Evolutionary conservation across 139 green algal genomes (phyloP).

Genomic region (Chlamydomonas sphaeroides): DNA sequence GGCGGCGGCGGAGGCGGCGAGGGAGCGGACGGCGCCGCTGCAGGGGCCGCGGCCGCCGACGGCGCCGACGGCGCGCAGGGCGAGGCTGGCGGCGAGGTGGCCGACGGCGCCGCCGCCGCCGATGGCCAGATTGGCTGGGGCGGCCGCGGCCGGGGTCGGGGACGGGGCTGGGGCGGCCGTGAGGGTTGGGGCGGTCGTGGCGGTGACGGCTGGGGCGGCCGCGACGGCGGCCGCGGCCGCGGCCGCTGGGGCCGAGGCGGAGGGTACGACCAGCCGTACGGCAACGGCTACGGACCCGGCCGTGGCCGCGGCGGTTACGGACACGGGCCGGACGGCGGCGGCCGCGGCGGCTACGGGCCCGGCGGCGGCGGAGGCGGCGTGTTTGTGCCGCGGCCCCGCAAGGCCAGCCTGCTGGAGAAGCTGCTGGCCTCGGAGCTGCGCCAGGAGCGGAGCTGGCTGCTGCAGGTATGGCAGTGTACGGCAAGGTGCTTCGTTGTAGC

Average conservation of each 20-base stretch:
- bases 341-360: not conserved
- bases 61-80: not conserved
- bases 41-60: not conserved
- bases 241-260: not conserved
- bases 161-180: constrained; percentile 8
- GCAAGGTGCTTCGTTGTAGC: no score
- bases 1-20: not conserved
- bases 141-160: not conserved
- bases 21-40: not conserved
- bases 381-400: not conserved
- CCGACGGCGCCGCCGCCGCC: not conserved
- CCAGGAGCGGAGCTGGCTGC: constrained; percentile 57
- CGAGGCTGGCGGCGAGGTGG: not conserved
- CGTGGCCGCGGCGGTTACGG: not conserved
- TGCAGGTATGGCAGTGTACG: constrained; percentile 47
- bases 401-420: constrained; percentile 45
- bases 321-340: not conserved
- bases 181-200: constrained; percentile 19
- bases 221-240: not conserved
- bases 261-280: not conserved
- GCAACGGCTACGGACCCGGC: not conserved
- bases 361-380: not conserved
- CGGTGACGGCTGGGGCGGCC: not conserved
- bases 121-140: not conserved
- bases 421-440: constrained; percentile 47